Percentiles rank a stretch among this genome's conserved stretches.
Conservation (phyloP, 768 basidiomycete genomes). For the Rhodosporidiobolus odoratus region DNA sequence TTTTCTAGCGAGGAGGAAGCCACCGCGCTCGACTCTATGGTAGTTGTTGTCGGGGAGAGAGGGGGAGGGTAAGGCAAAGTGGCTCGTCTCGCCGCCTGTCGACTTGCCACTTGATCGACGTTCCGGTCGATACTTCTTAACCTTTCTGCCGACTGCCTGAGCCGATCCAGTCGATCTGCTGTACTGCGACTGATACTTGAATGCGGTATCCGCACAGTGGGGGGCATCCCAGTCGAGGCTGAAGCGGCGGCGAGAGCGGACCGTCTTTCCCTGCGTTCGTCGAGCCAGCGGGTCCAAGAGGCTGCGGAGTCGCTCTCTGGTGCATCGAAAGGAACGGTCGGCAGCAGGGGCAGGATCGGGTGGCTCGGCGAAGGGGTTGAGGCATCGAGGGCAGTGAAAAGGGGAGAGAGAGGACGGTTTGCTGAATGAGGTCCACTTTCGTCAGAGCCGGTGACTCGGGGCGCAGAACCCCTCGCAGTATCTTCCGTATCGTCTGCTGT, state of each 20-base stretch:
- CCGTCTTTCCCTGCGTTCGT: not conserved
- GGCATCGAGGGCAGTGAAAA: no score
- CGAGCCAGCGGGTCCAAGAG: constrained; percentile 15
- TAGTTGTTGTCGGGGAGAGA: no score
- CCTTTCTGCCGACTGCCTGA: constrained; percentile 15
- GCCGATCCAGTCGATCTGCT: not conserved
- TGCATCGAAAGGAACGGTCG: constrained; percentile 6
- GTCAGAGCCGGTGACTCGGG: no score
- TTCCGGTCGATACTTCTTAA: not conserved
- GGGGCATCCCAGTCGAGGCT: not conserved
- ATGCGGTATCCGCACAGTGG: not conserved
- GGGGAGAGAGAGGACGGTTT: no score
- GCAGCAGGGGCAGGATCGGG: not conserved
- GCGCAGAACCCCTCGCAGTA: no score
- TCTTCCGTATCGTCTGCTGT: no score
- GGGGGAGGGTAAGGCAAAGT: not conserved
- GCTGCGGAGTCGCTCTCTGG: not conserved
- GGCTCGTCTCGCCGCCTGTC: no score
- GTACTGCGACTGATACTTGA: not conserved
- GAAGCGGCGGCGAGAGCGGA: constrained; percentile 1
- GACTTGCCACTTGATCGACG: not conserved
- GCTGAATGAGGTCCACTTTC: no score
- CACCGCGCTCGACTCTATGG: not conserved
- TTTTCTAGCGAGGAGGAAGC: not conserved
- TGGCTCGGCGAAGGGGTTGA: not conserved